phyloP scores from a whole-genome alignment of 2,329 filamentous ascomycete species.

The Seiridium cupressi region DNA sequence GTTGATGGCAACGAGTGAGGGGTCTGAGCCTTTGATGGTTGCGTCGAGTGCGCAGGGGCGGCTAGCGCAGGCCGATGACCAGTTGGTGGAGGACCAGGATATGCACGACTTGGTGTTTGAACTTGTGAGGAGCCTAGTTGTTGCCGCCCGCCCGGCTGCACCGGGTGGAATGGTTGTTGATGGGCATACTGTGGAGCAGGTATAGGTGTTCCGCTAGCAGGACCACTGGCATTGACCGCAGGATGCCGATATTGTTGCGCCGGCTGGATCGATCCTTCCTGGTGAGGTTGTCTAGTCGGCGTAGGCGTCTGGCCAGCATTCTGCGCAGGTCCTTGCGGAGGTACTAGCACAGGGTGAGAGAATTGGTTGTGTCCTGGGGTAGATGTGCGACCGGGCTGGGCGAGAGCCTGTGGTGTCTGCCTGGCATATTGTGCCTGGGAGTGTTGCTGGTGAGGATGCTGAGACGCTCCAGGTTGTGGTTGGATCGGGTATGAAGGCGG shows the following conservation, averaged over 20 bases:
- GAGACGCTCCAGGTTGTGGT: conserved; percentile 9
- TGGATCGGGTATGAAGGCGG: conserved; percentile 25
- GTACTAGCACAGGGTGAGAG: conserved; percentile 25
- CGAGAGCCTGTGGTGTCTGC: conserved; percentile 22
- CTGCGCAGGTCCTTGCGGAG: conserved; percentile 30
- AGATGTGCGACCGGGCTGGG: conserved; percentile 33
- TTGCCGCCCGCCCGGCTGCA: conserved; percentile 15
- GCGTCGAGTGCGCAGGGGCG: not conserved
- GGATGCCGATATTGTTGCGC: conserved; percentile 16
- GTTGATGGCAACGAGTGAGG: conserved; percentile 6
- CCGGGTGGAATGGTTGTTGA: conserved; percentile 13
- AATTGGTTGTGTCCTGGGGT: conserved; percentile 25
- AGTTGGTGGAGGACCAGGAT: not conserved
- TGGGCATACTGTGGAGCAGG: conserved; percentile 16
- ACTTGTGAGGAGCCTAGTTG: conserved; percentile 2
- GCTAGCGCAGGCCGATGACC: conserved; percentile 6
- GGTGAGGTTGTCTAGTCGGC: conserved; percentile 25
- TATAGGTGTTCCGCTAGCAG: conserved; percentile 12
- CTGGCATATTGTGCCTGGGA: conserved; percentile 18
- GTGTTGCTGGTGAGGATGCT: conserved; percentile 19
- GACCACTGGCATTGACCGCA: conserved; percentile 10
- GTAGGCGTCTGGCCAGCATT: conserved; percentile 26
- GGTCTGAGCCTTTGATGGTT: conserved; percentile 8
- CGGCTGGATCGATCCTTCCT: conserved; percentile 26
- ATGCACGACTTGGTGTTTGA: conserved; percentile 1